Conservation (phyloP, 2,329 filamentous ascomycete genomes). For the Chrysoporthe deuterocubensis region DNA sequence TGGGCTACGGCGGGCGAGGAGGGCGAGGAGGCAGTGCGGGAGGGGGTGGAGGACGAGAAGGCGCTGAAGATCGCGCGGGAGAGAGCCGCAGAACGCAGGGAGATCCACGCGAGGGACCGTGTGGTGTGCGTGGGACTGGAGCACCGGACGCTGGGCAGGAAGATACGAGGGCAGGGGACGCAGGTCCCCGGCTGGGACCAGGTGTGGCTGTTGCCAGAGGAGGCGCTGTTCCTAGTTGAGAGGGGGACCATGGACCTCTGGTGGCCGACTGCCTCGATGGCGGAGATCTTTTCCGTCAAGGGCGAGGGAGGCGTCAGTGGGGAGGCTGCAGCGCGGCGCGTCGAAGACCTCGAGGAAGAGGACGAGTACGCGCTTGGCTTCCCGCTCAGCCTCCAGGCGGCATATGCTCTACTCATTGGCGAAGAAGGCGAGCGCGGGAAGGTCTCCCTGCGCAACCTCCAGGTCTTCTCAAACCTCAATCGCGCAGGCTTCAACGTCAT, state of each 20-base stretch:
- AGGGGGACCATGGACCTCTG: constrained; percentile 84
- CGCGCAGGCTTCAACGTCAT: constrained; percentile 81
- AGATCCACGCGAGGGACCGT: constrained; percentile 46
- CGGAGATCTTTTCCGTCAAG: constrained; percentile 49
- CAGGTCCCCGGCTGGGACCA: constrained; percentile 61
- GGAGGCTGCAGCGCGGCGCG: constrained; percentile 33
- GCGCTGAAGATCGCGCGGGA: constrained; percentile 16
- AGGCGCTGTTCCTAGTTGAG: constrained; percentile 88
- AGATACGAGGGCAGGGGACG: constrained; percentile 55
- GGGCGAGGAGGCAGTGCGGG: constrained; percentile 21
- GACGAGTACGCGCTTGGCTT: constrained; percentile 66
- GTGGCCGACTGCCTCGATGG: constrained; percentile 69
- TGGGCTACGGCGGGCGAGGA: constrained; percentile 43
- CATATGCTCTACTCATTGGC: constrained; percentile 84
- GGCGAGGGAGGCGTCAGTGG: constrained; percentile 22
- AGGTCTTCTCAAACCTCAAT: constrained; percentile 85
- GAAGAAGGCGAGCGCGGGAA: constrained; percentile 65
- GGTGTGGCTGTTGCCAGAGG: constrained; percentile 87
- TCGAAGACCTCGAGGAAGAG: constrained; percentile 36
- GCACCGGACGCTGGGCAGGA: constrained; percentile 75
- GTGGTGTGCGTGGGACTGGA: constrained; percentile 72
- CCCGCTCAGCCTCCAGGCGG: constrained; percentile 90
- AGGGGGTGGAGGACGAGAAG: constrained; percentile 43
- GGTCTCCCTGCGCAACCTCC: constrained; percentile 76
- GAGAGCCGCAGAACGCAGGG: constrained; percentile 28